phyloP scores from a whole-genome alignment of 176 grass and related monocot genomes.

The Eragrostis nindensis region DNA sequence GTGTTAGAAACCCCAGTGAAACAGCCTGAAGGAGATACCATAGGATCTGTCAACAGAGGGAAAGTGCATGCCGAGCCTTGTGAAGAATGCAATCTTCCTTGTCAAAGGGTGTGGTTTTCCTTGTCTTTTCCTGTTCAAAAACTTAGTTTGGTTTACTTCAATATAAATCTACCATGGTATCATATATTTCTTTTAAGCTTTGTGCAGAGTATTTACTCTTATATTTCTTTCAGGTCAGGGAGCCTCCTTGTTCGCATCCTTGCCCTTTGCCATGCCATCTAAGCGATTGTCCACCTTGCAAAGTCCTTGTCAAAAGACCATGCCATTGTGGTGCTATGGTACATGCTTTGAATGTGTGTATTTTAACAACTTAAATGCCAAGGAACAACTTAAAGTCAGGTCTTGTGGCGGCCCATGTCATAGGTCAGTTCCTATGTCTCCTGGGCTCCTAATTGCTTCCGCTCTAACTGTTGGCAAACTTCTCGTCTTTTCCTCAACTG shows the following conservation, averaged over 20 bases:
- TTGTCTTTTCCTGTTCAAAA: slow-evolving; percentile 20
- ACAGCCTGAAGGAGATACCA: slow-evolving; percentile 42
- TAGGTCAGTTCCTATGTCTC: slow-evolving; percentile 58
- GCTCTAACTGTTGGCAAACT: slow-evolving; percentile 17
- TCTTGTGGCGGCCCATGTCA: slow-evolving; percentile 86
- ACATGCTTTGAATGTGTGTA: slow-evolving; percentile 81
- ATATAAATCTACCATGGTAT: slow-evolving; percentile 15
- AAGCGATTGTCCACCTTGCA: slow-evolving; percentile 77
- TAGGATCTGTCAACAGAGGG: slow-evolving; percentile 31
- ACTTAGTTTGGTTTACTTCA: slow-evolving; percentile 18
- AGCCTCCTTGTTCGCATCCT: slow-evolving; percentile 79
- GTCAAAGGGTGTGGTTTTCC: slow-evolving; percentile 78
- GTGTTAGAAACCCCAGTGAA: slow-evolving; percentile 55
- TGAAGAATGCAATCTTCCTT: slow-evolving; percentile 82
- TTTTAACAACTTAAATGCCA: slow-evolving; percentile 76
- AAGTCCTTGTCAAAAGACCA: slow-evolving; percentile 82
- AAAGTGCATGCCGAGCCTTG: slow-evolving; percentile 60
- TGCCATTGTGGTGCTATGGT: slow-evolving; percentile 94
- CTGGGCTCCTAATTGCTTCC: no score
- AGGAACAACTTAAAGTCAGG: slow-evolving; percentile 65
- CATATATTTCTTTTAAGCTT: slow-evolving; percentile 18
- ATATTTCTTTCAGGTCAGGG: slow-evolving; percentile 69
- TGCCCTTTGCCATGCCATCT: slow-evolving; percentile 82
- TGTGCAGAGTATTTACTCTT: slow-evolving; percentile 29
- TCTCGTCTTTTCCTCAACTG: not conserved